A percentile compares a stretch with the other conserved stretches of the same genome.
These are phyloP conservation scores for Copromyces sp. DNA, from an alignment of 495 filamentous ascomycete species.

Conservation along the genomic window DNA sequence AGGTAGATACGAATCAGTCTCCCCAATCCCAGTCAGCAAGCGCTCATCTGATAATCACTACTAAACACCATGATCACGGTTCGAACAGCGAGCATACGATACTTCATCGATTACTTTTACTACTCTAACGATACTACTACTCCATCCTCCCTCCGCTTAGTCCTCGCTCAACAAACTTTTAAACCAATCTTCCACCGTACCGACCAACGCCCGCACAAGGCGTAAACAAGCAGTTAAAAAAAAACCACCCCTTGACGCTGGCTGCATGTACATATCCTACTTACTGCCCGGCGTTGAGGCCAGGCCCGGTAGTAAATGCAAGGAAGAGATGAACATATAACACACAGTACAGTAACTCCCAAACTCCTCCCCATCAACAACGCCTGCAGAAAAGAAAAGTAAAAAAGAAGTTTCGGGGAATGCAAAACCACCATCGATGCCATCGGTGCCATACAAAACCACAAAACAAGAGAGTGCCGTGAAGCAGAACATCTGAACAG, in stretches of 20 bases:
- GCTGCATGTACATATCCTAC: background rate
- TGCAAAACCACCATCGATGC: background rate
- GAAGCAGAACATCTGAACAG: background rate
- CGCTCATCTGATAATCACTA: background rate
- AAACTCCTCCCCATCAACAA: background rate
- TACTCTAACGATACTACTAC: background rate
- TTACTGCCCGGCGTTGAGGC: background rate
- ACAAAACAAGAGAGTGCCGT: background rate
- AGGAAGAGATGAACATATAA: background rate
- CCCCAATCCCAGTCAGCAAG: background rate
- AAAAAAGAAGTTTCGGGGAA: background rate
- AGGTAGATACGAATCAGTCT: background rate
- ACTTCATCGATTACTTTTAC: background rate
- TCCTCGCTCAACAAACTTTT: background rate
- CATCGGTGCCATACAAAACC: background rate
- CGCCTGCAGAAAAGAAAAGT: background rate
- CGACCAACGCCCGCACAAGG: background rate
- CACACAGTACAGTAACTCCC: background rate
- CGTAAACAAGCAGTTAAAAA: background rate
- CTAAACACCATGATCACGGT: background rate
- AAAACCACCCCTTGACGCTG: background rate
- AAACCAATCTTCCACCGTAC: background rate
- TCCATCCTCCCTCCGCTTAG: background rate
- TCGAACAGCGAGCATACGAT: background rate
- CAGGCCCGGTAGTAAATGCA: background rate